Conservation (phyloP, 306 rosid genomes). For the Geum urbanum region DNA sequence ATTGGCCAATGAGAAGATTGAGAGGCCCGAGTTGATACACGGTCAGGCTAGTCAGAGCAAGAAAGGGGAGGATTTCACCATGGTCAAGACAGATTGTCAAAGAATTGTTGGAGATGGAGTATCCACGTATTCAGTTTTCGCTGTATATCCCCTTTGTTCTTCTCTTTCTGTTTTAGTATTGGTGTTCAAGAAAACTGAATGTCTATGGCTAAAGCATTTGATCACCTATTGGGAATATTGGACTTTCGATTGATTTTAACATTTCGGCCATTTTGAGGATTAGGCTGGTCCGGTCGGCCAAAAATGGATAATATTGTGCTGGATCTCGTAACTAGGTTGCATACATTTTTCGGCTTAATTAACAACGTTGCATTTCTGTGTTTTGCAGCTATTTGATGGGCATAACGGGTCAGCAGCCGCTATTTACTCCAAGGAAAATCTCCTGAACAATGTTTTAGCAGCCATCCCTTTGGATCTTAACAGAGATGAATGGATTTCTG, state of each 20-base stretch:
- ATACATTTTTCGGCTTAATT: not conserved
- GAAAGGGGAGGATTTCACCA: conserved; percentile 90
- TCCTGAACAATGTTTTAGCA: conserved; percentile 63
- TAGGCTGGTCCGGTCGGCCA: not conserved
- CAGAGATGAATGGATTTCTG: conserved; percentile 93
- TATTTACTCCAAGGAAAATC: conserved; percentile 88
- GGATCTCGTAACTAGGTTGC: not conserved
- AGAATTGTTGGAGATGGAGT: conserved; percentile 92
- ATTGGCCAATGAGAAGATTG: conserved; percentile 78
- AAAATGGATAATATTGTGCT: not conserved
- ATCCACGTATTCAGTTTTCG: conserved; percentile 85
- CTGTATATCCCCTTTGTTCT: conserved; percentile 42
- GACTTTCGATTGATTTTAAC: not conserved
- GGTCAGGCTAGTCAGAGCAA: conserved; percentile 94
- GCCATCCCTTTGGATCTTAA: conserved; percentile 90
- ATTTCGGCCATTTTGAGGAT: not conserved
- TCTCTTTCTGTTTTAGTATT: not conserved
- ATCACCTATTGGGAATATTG: not conserved
- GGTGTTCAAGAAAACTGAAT: not conserved
- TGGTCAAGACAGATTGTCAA: conserved; percentile 78
- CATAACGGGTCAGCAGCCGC: conserved; percentile 99
- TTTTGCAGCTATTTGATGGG: conserved; percentile 92
- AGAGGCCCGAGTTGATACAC: conserved; percentile 73
- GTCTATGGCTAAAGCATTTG: not conserved
- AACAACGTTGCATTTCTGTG: not conserved